A percentile compares a stretch with the other conserved stretches of the same genome.
Conservation (phyloP, 208 protist genomes). For the Wallacemonas sp. region DNA sequence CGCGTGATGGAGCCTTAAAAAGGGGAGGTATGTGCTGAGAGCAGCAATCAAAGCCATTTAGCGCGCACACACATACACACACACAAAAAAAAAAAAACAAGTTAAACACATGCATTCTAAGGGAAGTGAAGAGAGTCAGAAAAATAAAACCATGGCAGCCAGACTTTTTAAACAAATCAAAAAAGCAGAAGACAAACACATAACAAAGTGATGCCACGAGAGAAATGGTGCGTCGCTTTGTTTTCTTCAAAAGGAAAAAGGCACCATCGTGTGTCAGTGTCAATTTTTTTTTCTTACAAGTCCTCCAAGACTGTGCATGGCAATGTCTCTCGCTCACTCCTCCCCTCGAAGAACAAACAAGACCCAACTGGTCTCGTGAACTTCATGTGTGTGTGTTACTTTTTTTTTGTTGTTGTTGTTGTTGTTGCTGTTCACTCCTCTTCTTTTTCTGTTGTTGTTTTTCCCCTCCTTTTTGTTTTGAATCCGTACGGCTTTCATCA, state of each 20-base stretch:
- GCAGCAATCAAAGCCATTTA: not conserved
- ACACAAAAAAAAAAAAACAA: constrained; percentile 19
- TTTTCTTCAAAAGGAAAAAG: no score
- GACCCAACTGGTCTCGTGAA: constrained; percentile 3
- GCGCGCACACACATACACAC: no score
- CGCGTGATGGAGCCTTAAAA: constrained; percentile 15
- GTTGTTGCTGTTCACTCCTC: not conserved
- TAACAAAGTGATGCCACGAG: no score
- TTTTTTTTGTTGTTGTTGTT: constrained; percentile 16
- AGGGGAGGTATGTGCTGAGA: not conserved
- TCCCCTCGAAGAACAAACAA: not conserved
- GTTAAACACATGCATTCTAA: not conserved
- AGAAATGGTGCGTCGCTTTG: no score
- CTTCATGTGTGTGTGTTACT: constrained; percentile 13
- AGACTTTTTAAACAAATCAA: no score
- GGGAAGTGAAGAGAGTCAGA: not conserved
- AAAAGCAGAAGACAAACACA: no score
- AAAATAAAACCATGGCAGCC: no score
- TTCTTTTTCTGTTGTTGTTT: not conserved
- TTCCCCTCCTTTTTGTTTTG: not conserved
- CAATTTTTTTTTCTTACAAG: no score
- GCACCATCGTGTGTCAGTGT: no score
- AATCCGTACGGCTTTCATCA: no score
- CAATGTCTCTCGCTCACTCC: no score
- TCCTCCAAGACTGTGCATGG: no score